Conservation (phyloP, 2,329 filamentous ascomycete genomes). For the Ophiosphaerella korrae region DNA sequence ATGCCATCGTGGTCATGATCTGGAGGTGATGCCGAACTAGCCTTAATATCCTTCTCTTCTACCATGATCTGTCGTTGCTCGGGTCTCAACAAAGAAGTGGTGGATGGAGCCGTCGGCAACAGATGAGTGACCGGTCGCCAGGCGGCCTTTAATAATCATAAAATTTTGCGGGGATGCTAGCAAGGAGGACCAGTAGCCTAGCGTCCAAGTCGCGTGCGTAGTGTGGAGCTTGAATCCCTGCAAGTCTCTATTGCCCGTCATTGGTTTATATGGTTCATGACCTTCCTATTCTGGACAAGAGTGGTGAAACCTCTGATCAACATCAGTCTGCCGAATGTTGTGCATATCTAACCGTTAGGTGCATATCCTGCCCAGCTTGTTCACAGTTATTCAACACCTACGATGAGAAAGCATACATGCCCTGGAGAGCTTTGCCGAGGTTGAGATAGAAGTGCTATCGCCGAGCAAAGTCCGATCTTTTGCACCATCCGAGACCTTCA, state of each 20-base stretch:
- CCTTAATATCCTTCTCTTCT: slow-evolving; percentile 33
- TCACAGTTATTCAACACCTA: too few species aligned
- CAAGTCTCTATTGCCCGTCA: slow-evolving; percentile 3
- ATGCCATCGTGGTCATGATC: slow-evolving; percentile 19
- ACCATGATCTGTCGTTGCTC: slow-evolving; percentile 15
- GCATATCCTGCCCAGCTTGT: too few species aligned
- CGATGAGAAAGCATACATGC: too few species aligned
- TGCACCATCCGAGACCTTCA: background rate
- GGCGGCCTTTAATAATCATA: slow-evolving; percentile 22
- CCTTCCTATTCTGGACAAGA: slow-evolving; percentile 15
- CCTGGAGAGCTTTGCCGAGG: too few species aligned
- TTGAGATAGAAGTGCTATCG: too few species aligned
- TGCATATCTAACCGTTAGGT: too few species aligned
- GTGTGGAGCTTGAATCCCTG: slow-evolving; percentile 20
- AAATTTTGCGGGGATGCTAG: slow-evolving; percentile 27
- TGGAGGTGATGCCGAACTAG: slow-evolving; percentile 10
- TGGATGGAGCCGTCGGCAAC: slow-evolving; percentile 20
- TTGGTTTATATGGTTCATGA: slow-evolving; percentile 14
- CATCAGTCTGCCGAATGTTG: too few species aligned
- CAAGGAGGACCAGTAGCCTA: slow-evolving; percentile 14
- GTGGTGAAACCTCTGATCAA: background rate
- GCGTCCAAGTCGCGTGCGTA: slow-evolving; percentile 23
- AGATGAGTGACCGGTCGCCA: slow-evolving; percentile 20
- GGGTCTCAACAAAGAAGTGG: slow-evolving; percentile 6
- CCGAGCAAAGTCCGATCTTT: background rate